phyloP scores from a whole-genome alignment of 2,329 filamentous ascomycete genomes.

The Pleurostoma richardsiae region DNA sequence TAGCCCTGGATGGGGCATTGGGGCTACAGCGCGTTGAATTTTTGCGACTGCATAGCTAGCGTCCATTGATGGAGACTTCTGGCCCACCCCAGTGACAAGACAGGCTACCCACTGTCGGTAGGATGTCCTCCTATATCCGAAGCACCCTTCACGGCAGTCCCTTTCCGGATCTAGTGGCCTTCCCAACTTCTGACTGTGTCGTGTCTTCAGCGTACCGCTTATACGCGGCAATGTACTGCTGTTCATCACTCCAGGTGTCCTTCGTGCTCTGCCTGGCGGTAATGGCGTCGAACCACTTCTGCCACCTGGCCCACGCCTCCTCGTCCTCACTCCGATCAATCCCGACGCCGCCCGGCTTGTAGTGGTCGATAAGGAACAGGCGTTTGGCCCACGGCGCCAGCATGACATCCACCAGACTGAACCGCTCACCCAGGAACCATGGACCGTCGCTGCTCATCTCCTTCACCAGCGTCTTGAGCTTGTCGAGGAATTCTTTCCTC shows the following conservation, averaged over 20 bases:
- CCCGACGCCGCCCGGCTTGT: slow-evolving; percentile 53
- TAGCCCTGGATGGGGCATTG: too few relatives aligned
- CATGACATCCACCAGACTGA: slow-evolving; percentile 66
- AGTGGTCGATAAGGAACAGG: slow-evolving; percentile 70
- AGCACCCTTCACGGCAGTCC: slow-evolving; percentile 45
- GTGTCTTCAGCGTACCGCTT: slow-evolving; percentile 61
- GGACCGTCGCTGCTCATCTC: slow-evolving; percentile 57
- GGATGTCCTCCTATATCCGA: too few relatives aligned
- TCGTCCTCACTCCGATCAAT: slow-evolving; percentile 46
- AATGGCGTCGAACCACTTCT: slow-evolving; percentile 57
- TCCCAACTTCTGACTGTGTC: slow-evolving; percentile 55
- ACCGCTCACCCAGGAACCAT: slow-evolving; percentile 60
- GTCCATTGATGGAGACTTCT: too few relatives aligned
- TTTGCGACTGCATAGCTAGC: too few relatives aligned
- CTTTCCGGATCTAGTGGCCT: slow-evolving; percentile 57
- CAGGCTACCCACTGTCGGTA: too few relatives aligned
- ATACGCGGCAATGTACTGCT: slow-evolving; percentile 66
- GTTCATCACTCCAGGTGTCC: slow-evolving; percentile 63
- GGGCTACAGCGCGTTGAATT: too few relatives aligned
- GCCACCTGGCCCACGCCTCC: slow-evolving; percentile 59
- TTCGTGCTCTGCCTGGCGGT: slow-evolving; percentile 55
- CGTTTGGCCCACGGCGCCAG: slow-evolving; percentile 70
- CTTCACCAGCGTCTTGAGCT: slow-evolving; percentile 54
- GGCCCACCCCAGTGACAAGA: too few relatives aligned
- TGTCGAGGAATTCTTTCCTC: slow-evolving; percentile 50